Conservation (phyloP, 2,329 filamentous ascomycete genomes). For the Mariannaea sp. region DNA sequence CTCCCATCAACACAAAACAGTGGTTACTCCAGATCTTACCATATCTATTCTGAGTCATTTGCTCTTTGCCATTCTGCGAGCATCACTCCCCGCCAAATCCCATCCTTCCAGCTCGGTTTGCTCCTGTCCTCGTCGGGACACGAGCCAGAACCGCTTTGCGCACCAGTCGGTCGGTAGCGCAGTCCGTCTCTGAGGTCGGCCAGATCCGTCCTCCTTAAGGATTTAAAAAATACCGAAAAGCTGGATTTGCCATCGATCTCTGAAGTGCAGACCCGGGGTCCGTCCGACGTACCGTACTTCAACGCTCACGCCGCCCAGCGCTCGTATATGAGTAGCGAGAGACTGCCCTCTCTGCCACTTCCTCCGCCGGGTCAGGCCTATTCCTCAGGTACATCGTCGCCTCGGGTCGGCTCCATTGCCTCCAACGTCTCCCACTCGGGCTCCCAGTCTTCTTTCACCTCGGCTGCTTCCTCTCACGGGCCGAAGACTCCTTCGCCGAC, state of each 20-base stretch:
- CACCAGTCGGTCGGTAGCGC: constrained; percentile 12
- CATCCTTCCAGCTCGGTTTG: constrained; percentile 1
- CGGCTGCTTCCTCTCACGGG: constrained; percentile 62
- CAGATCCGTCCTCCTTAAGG: constrained; percentile 13
- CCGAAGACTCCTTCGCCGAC: constrained; percentile 80
- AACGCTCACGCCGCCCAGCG: constrained; percentile 64
- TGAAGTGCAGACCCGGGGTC: constrained; percentile 80
- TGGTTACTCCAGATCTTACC: constrained; percentile 8
- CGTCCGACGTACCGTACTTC: constrained; percentile 72
- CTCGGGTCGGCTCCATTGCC: constrained; percentile 76
- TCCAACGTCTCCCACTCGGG: constrained; percentile 56
- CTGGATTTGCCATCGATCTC: constrained; percentile 92
- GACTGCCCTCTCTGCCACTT: constrained; percentile 72
- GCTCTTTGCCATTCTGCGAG: constrained; percentile 1
- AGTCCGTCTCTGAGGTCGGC: constrained; percentile 11
- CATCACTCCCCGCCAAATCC: neutral
- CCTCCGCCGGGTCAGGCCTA: constrained; percentile 72
- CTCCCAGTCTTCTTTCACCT: constrained; percentile 60
- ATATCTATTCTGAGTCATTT: constrained; percentile 4
- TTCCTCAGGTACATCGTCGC: constrained; percentile 73
- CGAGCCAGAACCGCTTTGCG: constrained; percentile 2
- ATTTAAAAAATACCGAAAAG: constrained; percentile 70
- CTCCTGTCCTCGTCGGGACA: neutral
- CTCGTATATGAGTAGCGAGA: constrained; percentile 69
- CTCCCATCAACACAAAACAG: constrained; percentile 3